Evolutionary conservation across 257 asterid species (phyloP).

Genomic region (Capsicum chinense): DNA sequence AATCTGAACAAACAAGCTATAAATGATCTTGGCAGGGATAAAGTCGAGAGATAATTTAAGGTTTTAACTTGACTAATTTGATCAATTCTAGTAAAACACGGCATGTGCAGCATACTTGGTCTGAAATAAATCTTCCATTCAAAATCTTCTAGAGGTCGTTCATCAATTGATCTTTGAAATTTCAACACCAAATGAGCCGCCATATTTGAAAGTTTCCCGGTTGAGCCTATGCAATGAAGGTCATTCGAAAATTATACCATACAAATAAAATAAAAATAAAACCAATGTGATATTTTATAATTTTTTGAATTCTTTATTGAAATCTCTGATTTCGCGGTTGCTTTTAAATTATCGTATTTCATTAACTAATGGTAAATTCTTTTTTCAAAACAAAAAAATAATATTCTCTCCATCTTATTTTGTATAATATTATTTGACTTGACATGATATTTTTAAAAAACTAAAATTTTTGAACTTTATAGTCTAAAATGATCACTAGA

Average conservation of each 20-base stretch:
- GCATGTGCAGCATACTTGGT: not conserved
- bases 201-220: not conserved
- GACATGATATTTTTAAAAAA: no score
- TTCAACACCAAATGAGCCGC: not conserved
- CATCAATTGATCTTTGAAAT: not conserved
- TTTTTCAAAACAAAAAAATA: no score
- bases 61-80: not conserved
- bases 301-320: not conserved
- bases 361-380: not conserved
- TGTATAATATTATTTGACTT: no score
- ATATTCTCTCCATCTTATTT: no score
- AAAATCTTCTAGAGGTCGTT: not conserved
- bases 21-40: no score
- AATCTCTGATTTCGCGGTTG: not conserved
- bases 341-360: not conserved
- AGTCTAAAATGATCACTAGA: no score
- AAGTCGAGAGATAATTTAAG: no score
- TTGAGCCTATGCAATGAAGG: not conserved
- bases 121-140: not conserved
- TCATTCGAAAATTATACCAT: not conserved
- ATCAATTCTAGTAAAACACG: not conserved
- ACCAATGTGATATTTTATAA: not conserved
- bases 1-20: no score
- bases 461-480: no score
- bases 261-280: not conserved